These are phyloP conservation scores for Trichosporon faecale DNA, from an alignment of 1,284 basidiomycete species.

Conservation along the genomic window DNA sequence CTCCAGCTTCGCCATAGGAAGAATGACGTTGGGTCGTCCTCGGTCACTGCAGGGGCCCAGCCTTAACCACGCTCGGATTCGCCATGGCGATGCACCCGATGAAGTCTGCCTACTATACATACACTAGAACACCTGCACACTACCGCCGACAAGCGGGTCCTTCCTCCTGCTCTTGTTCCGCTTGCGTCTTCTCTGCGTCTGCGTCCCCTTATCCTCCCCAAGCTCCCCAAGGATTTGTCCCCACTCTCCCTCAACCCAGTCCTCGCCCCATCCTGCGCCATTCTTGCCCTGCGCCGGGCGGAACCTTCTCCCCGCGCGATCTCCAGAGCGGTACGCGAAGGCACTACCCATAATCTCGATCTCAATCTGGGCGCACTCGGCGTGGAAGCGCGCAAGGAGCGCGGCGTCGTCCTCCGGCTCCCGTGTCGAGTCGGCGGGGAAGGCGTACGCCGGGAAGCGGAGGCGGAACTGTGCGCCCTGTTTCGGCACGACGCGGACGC, in stretches of 20 bases:
- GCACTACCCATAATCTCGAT: conserved; percentile 51
- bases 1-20: too few relatives aligned
- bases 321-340: conserved; percentile 51
- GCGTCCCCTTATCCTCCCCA: conserved; percentile 7
- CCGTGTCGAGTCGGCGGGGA: conserved; percentile 15
- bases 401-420: conserved; percentile 20
- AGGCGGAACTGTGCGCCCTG: conserved; percentile 49
- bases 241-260: conserved; percentile 45
- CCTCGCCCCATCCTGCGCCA: conserved; percentile 48
- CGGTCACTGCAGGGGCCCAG: too few relatives aligned
- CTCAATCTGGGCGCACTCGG: conserved; percentile 39
- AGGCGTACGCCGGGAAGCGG: conserved; percentile 48
- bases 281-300: conserved; percentile 44
- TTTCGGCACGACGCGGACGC: conserved; percentile 52
- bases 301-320: conserved; percentile 54
- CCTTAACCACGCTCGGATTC: too few relatives aligned
- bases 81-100: too few relatives aligned
- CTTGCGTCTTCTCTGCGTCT: conserved; percentile 27
- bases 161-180: conserved; percentile 41
- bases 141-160: conserved; percentile 43
- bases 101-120: too few relatives aligned
- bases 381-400: conserved; percentile 17
- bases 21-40: too few relatives aligned
- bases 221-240: conserved; percentile 6
- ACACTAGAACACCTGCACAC: conserved; percentile 26